A percentile compares a stretch with the other conserved stretches of the same genome.
phyloP scores from a whole-genome alignment of 441 rosid species.

The Gossypium trilobum region DNA sequence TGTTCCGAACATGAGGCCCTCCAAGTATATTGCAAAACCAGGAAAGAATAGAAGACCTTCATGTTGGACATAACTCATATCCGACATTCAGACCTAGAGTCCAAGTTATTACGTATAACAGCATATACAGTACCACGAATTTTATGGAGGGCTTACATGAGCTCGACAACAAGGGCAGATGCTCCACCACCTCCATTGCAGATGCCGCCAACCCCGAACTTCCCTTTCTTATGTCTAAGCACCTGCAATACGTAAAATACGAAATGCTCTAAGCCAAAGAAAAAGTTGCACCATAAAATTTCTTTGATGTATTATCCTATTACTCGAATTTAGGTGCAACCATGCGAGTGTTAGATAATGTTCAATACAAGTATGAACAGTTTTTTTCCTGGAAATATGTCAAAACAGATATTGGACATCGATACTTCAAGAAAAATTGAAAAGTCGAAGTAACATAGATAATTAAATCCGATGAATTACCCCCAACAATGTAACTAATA shows the following conservation, averaged over 20 bases:
- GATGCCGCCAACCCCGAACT: constrained; percentile 63
- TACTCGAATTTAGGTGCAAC: not conserved
- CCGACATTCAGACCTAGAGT: too few species aligned
- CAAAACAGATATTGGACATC: not conserved
- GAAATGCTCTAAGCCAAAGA: not conserved
- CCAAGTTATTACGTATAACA: not conserved
- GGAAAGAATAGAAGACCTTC: too few species aligned
- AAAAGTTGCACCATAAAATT: not conserved
- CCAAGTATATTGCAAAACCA: too few species aligned
- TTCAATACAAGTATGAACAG: not conserved
- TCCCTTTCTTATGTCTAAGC: constrained; percentile 71
- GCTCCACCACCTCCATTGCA: constrained; percentile 99
- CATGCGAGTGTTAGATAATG: not conserved
- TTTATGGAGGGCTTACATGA: constrained; percentile 49
- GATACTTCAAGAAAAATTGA: not conserved
- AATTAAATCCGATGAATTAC: constrained; percentile 31
- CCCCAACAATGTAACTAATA: constrained; percentile 66
- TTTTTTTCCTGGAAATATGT: not conserved
- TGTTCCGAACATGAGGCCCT: too few species aligned
- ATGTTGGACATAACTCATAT: too few species aligned
- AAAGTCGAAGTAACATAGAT: not conserved
- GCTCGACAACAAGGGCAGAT: constrained; percentile 81
- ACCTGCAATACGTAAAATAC: constrained; percentile 39
- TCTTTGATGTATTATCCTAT: not conserved
- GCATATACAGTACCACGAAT: not conserved